phyloP scores from a whole-genome alignment of 176 grass and related monocot species.

The Zea mays region DNA sequence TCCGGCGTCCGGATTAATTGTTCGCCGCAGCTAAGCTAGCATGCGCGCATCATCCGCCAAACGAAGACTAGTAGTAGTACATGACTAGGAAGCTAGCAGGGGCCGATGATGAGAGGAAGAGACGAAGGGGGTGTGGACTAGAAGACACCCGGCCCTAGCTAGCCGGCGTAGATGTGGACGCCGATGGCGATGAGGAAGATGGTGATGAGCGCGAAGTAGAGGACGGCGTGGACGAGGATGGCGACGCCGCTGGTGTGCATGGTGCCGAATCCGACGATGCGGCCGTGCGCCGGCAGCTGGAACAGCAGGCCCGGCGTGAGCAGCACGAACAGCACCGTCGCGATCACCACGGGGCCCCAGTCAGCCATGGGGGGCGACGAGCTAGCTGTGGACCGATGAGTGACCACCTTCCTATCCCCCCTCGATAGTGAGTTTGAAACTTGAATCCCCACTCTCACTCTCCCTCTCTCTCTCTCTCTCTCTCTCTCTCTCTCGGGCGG shows the following conservation, averaged over 20 bases:
- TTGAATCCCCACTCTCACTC: neutral
- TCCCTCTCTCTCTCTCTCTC: no score
- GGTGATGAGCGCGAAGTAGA: conserved; percentile 71
- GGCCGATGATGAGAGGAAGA: no score
- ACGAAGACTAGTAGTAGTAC: no score
- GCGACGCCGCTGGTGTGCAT: conserved; percentile 64
- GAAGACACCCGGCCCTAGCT: neutral
- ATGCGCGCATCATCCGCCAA: no score
- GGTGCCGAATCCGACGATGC: conserved; percentile 67
- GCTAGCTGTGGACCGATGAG: neutral
- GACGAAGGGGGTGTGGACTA: no score
- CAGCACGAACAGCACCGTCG: conserved; percentile 69
- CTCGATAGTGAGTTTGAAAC: neutral
- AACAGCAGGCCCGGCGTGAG: conserved; percentile 67
- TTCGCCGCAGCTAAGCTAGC: no score
- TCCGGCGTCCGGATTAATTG: no score
- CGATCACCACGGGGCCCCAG: conserved; percentile 73
- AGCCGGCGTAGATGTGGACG: conserved; percentile 58
- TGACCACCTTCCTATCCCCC: neutral
- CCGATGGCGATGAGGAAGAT: conserved; percentile 77
- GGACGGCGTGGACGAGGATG: conserved; percentile 62
- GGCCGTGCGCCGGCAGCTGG: conserved; percentile 52
- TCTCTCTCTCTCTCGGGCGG: neutral
- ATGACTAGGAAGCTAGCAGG: no score
- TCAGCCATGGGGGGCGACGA: conserved; percentile 43